Base-by-base conservation (phyloP, 352 stramenopile species). In the Pythium brassicae region DNA sequence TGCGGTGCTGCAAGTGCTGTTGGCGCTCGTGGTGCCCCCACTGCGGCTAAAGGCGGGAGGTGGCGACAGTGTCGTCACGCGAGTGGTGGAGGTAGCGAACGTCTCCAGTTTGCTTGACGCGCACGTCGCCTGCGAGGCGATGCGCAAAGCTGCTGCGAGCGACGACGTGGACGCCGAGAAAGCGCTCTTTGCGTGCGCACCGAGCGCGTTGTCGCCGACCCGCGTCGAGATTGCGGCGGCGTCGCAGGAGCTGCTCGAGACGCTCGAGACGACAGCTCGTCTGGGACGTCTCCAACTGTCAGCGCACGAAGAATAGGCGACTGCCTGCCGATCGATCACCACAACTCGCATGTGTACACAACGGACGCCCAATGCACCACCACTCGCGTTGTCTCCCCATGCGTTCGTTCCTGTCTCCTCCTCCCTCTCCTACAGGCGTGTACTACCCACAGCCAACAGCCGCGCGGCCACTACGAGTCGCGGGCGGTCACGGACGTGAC, bases 401-500 rank as follows among this genome's bases (percentile, higher is more conserved):
- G n/a, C 4, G 6, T 55, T 40, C 47, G 42, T 40, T 40, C 25
- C n/a, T 29, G 20, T n/a, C 10, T 27, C 22, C 3, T 8, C 20
- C 10, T 8, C 50, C 2, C 8, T 15, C 29, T 42, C 32, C n/a
- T n/a, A n/a, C n/a, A n/a, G n/a, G n/a, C n/a, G n/a, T n/a, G n/a
- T n/a, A n/a, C n/a, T n/a, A n/a, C n/a, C n/a, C n/a, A n/a, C n/a
- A n/a, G n/a, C n/a, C n/a, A n/a, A n/a, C n/a, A n/a, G n/a, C n/a
- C n/a, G n/a, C n/a, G n/a, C n/a, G n/a, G n/a, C n/a, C n/a, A n/a
- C 43, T 81, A 94, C 7, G 84, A 93, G 71, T 97, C 89, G 11
- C 89, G 77, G 6, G 87, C 86, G 15, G 86, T 94, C 50, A 96
- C 86, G 0, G 87, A 96, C 9, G 87, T 96, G 29, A 97, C 84